Evolutionary conservation across 2,329 filamentous ascomycete genomes (phyloP), one percentile per base, ranked within the genome.

Genomic region (Penicillium sp.): DNA sequence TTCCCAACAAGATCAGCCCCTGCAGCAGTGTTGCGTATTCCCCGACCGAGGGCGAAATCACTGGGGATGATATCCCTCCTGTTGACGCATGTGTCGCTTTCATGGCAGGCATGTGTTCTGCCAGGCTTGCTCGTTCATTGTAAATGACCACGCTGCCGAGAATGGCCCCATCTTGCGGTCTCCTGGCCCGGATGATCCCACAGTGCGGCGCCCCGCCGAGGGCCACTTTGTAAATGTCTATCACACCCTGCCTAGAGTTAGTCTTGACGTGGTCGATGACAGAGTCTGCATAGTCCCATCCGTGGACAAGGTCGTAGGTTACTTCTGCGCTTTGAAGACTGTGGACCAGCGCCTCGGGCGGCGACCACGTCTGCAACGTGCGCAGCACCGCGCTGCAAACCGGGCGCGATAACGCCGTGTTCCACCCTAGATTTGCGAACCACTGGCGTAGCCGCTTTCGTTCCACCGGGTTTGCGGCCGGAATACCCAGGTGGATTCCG

Each of bases 351-450:
- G 91, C 91, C 45, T 93, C 89, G 0, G 92, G 92, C 7, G 91
- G 87, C 6, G 83, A 79, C 92, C 92, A 96, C 13, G 83, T 84
- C 26, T 83, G 76, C n/a, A 96, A 79, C 67, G 92, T 90, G 41
- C 86, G 85, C 53, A 95, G 89, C 3, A 88, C 80, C 84, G 96
- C 89, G 73, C 90, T 93, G 69, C 86, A 89, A 0, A 90, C 84
- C 0, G 86, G 81, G 11, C 85, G 83, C 2, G 87, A 87, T 5
- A 88, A 79, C 0, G 86, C 83, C 2, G 85, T 90, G 70, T 96
- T 93, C 93, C 93, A 97, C 15, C 94, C 93, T 51, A 93, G 85
- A 66, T 90, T 91, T n/a, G 89, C 87, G 75, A 97, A 97, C 93
- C 93, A 98, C 50, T 86, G 85, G n/a, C 87, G 83, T 23, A 88